A percentile compares a stretch with the other conserved stretches of the same genome.
phyloP scores from a whole-genome alignment of 305 asterid species.

The Euphrasia arctica region DNA sequence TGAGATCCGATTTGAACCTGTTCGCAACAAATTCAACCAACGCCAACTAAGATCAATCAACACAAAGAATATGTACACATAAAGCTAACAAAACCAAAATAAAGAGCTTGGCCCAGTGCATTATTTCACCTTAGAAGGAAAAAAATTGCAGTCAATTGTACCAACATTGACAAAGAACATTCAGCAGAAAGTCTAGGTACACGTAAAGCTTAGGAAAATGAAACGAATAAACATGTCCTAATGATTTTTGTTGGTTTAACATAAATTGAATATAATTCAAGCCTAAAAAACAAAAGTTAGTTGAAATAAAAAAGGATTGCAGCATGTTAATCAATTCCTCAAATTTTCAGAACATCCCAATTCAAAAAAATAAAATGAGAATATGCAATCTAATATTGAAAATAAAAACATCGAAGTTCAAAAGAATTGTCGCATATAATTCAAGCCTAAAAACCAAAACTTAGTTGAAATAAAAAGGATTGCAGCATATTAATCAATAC shows the following conservation, averaged over 20 bases:
- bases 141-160: no score
- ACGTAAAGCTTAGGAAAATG: no score
- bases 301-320: background rate
- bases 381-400: background rate
- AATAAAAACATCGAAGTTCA: no score
- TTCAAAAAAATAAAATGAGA: constrained; percentile 2
- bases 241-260: no score
- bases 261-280: background rate
- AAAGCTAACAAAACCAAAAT: background rate
- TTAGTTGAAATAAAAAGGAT: background rate
- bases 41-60: constrained; percentile 15
- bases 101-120: background rate
- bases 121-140: no score
- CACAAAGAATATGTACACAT: background rate
- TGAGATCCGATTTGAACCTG: constrained; percentile 99
- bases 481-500: background rate
- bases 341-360: background rate
- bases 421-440: background rate
- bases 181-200: no score
- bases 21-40: constrained; percentile 24
- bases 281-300: background rate
- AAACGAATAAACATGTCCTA: no score
- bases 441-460: background rate
- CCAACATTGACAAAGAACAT: no score
- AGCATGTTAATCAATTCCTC: background rate